These are phyloP conservation scores for Curvularia sp. DNA, from an alignment of 2,329 filamentous ascomycete species.

Conservation along the genomic window DNA sequence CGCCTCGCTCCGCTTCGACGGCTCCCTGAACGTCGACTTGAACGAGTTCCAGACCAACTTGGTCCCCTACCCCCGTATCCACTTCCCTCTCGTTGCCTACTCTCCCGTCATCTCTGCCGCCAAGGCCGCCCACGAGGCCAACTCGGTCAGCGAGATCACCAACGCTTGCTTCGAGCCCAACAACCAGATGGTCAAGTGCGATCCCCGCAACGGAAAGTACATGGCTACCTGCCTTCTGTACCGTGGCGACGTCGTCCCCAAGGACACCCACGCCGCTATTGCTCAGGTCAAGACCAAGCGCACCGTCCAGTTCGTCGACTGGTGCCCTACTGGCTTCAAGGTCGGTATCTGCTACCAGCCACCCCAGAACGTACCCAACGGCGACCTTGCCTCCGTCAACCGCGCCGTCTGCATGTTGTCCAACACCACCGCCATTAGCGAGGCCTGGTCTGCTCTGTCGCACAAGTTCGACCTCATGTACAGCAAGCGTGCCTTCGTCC, in stretches of 20 bases:
- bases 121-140: slow-evolving; percentile 87
- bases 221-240: slow-evolving; percentile 77
- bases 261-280: slow-evolving; percentile 85
- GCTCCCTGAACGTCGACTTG: slow-evolving; percentile 97
- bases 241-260: slow-evolving; percentile 75
- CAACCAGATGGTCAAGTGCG: slow-evolving; percentile 80
- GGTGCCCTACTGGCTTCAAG: slow-evolving; percentile 79
- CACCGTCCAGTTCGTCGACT: slow-evolving; percentile 77
- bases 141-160: slow-evolving; percentile 97
- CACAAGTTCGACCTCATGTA: slow-evolving; percentile 82
- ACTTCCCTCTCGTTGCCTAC: slow-evolving; percentile 77
- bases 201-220: slow-evolving; percentile 77
- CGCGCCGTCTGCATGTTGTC: slow-evolving; percentile 86
- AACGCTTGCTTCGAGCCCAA: slow-evolving; percentile 88
- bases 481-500: slow-evolving; percentile 99
- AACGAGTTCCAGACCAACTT: slow-evolving; percentile 99
- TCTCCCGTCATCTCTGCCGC: slow-evolving; percentile 73
- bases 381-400: slow-evolving; percentile 96
- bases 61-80: slow-evolving; percentile 75
- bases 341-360: slow-evolving; percentile 80
- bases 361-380: slow-evolving; percentile 96
- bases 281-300: slow-evolving; percentile 77
- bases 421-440: slow-evolving; percentile 76
- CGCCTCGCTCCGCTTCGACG: slow-evolving; percentile 96
- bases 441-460: slow-evolving; percentile 75